Percentiles rank a stretch among this genome's conserved stretches.
phyloP scores from a whole-genome alignment of 257 asterid species.

The Penstemon barbatus region DNA sequence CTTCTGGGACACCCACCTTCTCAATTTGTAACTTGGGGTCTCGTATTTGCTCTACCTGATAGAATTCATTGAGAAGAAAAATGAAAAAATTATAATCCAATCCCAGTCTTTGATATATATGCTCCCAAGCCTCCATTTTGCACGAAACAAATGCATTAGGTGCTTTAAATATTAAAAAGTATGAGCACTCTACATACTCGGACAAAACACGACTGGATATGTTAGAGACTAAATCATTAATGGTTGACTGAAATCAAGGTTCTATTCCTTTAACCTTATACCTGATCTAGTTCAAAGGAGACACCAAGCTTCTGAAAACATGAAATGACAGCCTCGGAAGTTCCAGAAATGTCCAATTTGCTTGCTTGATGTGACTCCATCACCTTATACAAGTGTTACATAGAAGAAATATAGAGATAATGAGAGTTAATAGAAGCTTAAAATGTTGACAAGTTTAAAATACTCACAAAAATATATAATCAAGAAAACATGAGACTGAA shows the following conservation, averaged over 20 bases:
- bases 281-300: slow-evolving; percentile 72
- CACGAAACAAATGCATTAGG: neutral
- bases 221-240: slow-evolving; percentile 7
- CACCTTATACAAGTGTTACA: slow-evolving; percentile 46
- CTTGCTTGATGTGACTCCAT: slow-evolving; percentile 97
- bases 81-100: neutral
- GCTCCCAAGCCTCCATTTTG: neutral
- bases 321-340: slow-evolving; percentile 92
- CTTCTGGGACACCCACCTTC: slow-evolving; percentile 92
- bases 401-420: no score
- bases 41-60: slow-evolving; percentile 68
- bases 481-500: neutral
- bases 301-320: slow-evolving; percentile 91
- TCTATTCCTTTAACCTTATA: slow-evolving; percentile 24
- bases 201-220: neutral
- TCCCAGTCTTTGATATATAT: neutral
- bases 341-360: slow-evolving; percentile 89
- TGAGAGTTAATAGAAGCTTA: no score
- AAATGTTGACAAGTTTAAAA: slow-evolving; percentile 25
- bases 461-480: slow-evolving; percentile 11
- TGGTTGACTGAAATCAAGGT: neutral
- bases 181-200: neutral
- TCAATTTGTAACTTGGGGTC: slow-evolving; percentile 80
- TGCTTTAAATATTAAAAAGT: slow-evolving; percentile 7
- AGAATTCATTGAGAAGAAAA: slow-evolving; percentile 11